Percentiles rank a stretch among this genome's conserved stretches.
Evolutionary conservation across 306 rosid species (phyloP).

Genomic region (Lablab purpureus): DNA sequence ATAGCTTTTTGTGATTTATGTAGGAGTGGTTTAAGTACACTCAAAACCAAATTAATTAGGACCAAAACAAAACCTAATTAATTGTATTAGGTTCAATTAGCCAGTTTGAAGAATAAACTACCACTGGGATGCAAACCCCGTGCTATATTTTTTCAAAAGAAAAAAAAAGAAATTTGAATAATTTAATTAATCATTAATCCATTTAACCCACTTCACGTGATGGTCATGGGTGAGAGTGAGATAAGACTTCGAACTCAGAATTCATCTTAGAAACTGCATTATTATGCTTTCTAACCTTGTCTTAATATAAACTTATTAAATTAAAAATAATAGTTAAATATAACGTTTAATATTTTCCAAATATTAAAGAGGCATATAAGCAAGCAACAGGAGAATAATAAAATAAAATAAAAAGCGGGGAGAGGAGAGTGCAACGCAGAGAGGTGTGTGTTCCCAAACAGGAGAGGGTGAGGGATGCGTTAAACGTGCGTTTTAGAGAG

Average conservation of each 20-base stretch:
- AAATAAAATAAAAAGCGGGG: neutral
- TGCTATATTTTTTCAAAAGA: neutral
- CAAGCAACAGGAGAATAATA: too few relatives aligned
- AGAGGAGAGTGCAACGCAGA: neutral
- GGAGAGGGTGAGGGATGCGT: neutral
- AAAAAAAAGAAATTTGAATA: neutral
- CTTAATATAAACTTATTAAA: too few relatives aligned
- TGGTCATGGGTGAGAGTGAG: neutral
- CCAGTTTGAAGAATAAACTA: neutral
- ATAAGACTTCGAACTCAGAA: neutral
- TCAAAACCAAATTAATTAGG: neutral
- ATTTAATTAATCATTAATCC: neutral
- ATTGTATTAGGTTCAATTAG: neutral
- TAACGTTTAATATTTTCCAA: too few relatives aligned
- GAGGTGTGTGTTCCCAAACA: neutral
- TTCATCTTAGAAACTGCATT: neutral
- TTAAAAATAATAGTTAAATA: too few relatives aligned
- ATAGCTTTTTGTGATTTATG: neutral
- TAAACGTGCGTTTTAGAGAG: constrained; percentile 13
- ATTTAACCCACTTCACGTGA: neutral
- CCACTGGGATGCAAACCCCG: neutral
- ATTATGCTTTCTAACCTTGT: too few relatives aligned
- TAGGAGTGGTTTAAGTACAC: neutral
- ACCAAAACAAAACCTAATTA: too few relatives aligned
- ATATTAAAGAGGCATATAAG: too few relatives aligned